Evolutionary conservation across 148 eudicot genomes (phyloP).

Genomic region (Chenopodium suecicum): DNA sequence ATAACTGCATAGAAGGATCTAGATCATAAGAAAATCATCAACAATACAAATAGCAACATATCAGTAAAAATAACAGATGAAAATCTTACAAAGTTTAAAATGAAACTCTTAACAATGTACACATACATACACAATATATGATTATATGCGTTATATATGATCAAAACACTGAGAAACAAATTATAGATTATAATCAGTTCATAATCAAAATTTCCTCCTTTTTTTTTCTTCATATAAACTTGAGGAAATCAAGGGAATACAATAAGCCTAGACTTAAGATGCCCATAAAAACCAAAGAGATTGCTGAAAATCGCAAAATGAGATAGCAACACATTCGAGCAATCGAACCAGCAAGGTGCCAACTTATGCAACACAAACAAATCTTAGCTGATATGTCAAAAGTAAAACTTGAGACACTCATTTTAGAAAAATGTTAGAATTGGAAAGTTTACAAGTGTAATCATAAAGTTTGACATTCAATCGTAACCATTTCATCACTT

Average conservation of each 20-base stretch:
- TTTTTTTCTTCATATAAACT: no score
- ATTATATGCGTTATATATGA: not conserved
- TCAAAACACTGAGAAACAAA: not conserved
- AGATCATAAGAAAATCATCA: not conserved
- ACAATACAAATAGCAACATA: not conserved
- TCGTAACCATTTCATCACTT: not conserved
- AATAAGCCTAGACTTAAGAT: not conserved
- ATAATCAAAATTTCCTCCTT: no score
- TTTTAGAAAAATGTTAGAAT: not conserved
- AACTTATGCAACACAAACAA: no score
- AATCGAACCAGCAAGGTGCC: no score
- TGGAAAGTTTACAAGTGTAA: not conserved
- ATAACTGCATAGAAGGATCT: constrained; percentile 47
- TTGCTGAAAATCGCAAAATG: not conserved
- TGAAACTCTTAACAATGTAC: not conserved
- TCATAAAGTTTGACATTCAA: not conserved
- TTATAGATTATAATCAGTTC: no score
- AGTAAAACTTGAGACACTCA: not conserved
- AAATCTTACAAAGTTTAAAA: no score
- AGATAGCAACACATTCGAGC: no score
- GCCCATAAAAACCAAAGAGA: not conserved
- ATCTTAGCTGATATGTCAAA: not conserved
- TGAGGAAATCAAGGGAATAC: not conserved
- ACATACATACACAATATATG: not conserved
- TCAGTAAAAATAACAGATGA: not conserved